Base-by-base conservation (phyloP, 1,284 basidiomycete genomes). In the Sphaerobolus stellatus region DNA sequence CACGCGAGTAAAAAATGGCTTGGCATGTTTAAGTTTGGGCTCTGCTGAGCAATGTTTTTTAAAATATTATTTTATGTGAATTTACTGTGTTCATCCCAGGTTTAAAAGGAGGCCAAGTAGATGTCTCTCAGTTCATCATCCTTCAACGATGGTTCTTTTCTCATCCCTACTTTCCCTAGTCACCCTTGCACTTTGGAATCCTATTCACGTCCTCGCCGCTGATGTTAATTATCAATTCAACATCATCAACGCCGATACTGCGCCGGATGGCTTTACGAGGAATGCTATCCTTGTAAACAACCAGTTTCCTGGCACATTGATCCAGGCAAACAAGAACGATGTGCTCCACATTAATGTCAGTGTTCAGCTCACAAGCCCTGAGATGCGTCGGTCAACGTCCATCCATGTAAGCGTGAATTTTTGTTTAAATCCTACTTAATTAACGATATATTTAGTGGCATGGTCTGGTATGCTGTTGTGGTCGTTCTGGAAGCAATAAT, bases 251-350 rank as follows among this genome's bases (percentile, higher is more conserved):
- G 34, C 45, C 0, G n/a, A 55, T 8, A 50, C 62, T 22, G 49
- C 62, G 16, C 64, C 64, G 2, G 71, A 72, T 52, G 71, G 71
- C 8, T 68, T 65, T 33, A 9, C 54, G 24, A 58, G 72, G n/a
- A 59, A 56, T 25, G 24, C 54, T 33, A 54, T 59, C 28, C 16
- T 53, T 31, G 61, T 55, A 14, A 58, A 64, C 30, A 57, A 48
- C 11, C 49, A 53, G 20, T 57, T 63, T 28, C 61, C 62, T 13
- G 62, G 59, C 8, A 61, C 62, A 16, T 44, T 64, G 18, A 60
- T 61, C 36, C 45, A 56, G 24, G 59, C 50, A 5, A 61, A 61
- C 47, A 59, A 56, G 28, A 59, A 56, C 2, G 62, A 60, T 27
- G 58, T 48, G 14, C 33, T 34, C 11, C 33, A 34, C 18, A 34